A percentile compares a stretch with the other conserved stretches of the same genome.
Evolutionary conservation across 805 yeast genomes (phyloP).

Genomic region (Candida cerambycidarum): DNA sequence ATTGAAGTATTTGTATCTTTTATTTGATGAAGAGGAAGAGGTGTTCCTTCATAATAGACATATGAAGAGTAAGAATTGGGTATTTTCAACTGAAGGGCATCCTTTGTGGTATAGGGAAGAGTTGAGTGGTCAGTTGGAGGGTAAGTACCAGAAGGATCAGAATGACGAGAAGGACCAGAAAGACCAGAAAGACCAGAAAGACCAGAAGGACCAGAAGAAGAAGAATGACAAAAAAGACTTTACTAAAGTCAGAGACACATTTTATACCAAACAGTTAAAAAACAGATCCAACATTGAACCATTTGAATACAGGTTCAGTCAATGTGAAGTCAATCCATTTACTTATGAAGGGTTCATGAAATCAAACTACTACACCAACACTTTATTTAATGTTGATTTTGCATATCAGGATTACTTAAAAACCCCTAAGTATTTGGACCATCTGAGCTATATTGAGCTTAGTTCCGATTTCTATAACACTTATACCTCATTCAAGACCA

Average conservation of each 20-base stretch:
- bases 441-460: slow-evolving; percentile 32
- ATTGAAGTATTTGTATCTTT: slow-evolving; percentile 72
- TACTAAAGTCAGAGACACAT: not conserved
- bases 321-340: slow-evolving; percentile 34
- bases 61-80: slow-evolving; percentile 46
- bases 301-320: slow-evolving; percentile 17
- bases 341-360: slow-evolving; percentile 20
- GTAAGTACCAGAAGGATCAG: too few species aligned
- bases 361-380: slow-evolving; percentile 42
- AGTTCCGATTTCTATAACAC: slow-evolving; percentile 25
- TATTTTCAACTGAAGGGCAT: slow-evolving; percentile 88
- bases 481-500: slow-evolving; percentile 23
- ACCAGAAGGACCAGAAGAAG: too few species aligned
- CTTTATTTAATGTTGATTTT: slow-evolving; percentile 48
- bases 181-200: not conserved
- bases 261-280: not conserved
- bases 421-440: slow-evolving; percentile 40
- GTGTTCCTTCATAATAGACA: slow-evolving; percentile 29
- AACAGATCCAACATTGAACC: slow-evolving; percentile 1
- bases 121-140: not conserved
- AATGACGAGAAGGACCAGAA: too few species aligned
- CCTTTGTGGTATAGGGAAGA: slow-evolving; percentile 70
- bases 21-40: slow-evolving; percentile 69
- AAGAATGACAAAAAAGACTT: not conserved
- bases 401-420: slow-evolving; percentile 39